Base-by-base conservation (phyloP, 2,329 filamentous ascomycete genomes). In the Pseudodiploospora longispora region DNA sequence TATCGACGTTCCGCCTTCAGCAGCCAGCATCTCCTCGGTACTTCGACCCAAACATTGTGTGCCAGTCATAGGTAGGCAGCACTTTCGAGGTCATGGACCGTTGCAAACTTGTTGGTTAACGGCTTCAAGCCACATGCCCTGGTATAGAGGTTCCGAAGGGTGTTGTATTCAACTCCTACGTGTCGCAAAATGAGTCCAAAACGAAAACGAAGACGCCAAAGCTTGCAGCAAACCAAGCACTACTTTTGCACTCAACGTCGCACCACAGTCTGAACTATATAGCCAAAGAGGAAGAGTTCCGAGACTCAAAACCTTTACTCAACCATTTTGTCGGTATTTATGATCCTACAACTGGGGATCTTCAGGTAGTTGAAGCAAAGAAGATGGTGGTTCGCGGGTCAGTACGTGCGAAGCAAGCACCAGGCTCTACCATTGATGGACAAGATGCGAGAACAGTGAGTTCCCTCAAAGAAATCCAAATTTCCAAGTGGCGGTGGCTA, bases 301-400 rank as follows among this genome's bases (percentile, higher is more conserved):
- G 56, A 27, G 61, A 57, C 3, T 47, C 54, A 5, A 59, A 60
- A 32, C 59, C 61, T 30, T 49, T 75, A 4, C 50, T 82, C 38
- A 82, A 78, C 43, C 79, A 85, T 59, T 85, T 80, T 56, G 62
- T 85, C 29, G 82, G 79, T 10, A 65, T 85, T 5, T 83, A 76
- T 49, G 80, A 85, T 52, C 76, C 78, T 0, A 63, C 69, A 31
- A 80, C 75, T 0, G 76, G 76, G 19, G 68, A 76, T 51, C 59
- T 85, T 36, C 68, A 82, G 52, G 69, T 85, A 31, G 67, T 83
- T 12, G 72, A 82, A 55, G 78, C 78, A 10, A 79, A 78, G 60
- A 83, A 77, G 64, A 78, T 85, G 73, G 68, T 75, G 29, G 66
- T 85, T 19, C 68, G 78, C 35, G 77, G 75, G 9, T 62, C 68